Conservation (phyloP, 768 basidiomycete species). For the Tephrocybe sp. region DNA sequence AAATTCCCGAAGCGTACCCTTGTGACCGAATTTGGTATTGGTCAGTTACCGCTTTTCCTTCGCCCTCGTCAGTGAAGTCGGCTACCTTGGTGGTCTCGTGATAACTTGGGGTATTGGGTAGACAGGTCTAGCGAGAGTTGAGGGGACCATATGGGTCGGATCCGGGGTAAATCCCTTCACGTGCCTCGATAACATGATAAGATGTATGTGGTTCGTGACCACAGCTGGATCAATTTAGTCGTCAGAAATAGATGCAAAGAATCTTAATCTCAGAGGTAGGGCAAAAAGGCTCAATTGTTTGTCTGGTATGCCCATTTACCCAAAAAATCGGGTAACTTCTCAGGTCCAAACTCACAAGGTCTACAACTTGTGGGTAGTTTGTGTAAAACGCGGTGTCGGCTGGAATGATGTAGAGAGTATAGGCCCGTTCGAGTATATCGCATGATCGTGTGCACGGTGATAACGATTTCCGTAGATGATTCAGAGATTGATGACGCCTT, state of each 20-base stretch:
- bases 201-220: not conserved
- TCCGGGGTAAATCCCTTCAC: slow-evolving; percentile 4
- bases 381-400: not conserved
- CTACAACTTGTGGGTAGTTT: not conserved
- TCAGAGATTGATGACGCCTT: not conserved
- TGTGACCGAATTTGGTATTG: slow-evolving; percentile 1
- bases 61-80: not conserved
- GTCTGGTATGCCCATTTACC: not conserved
- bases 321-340: not conserved
- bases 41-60: not conserved
- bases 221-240: not conserved
- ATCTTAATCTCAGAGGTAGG: not conserved
- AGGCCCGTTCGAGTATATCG: not conserved
- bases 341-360: not conserved
- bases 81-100: not conserved
- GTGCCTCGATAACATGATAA: slow-evolving; percentile 9
- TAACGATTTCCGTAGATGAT: not conserved
- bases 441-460: not conserved
- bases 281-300: not conserved
- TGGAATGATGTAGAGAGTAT: slow-evolving; percentile 3
- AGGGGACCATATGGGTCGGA: slow-evolving; percentile 9
- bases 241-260: not conserved
- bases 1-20: not conserved
- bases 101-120: not conserved
- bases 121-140: not conserved